Evolutionary conservation across 768 basidiomycete genomes (phyloP), one percentile per base, ranked within the genome.

Genomic region (Hemileccinum rubropunctum): DNA sequence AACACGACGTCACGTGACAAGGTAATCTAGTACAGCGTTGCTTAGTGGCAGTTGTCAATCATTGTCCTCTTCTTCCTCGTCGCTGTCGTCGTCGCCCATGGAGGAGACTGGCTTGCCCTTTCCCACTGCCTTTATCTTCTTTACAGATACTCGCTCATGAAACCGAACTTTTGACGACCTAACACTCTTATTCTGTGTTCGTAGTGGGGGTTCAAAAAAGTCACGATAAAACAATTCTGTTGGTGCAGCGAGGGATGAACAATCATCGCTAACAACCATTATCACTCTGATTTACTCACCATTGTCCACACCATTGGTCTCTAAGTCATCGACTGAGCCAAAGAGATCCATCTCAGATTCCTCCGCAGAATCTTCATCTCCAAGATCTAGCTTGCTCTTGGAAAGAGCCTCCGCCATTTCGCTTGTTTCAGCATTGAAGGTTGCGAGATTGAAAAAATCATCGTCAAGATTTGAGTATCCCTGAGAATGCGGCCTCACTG

Each of bases 351-450:
- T 58, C 11, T 81, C 81, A 8, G 54, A 62, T 13, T 77, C 82
- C 3, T 80, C 81, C 17, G 79, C 73, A 12, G 70, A 71, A 28
- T 76, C 74, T 13, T 76, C 80, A 30, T 70, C n/a, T n/a, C n/a
- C 73, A 32, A 76, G 70, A 67, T 77, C 76, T 20, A 89, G 73
- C 23, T 69, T 72, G 17, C 91, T 92, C 59, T 73, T 73, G 3
- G 84, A 83, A 10, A 79, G 75, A 14, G 71, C 74, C 50, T 69
- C 77, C 13, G 84, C 80, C 3, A 83, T 80, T 57, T 79, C 81
- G 64, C 91, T 89, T 2, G 86, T 86, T 64, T 93, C 83, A 3
- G 83, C 77, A 60, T 98, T 97, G 75, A 99, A 99, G 17, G 82
- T 76, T 26, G 82, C 81, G 41, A 99, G 77, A 53, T 87, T 79